Evolutionary conservation across 2,329 filamentous ascomycete genomes (phyloP), one percentile per base, ranked within the genome.

Genomic region (Graphium sp.): DNA sequence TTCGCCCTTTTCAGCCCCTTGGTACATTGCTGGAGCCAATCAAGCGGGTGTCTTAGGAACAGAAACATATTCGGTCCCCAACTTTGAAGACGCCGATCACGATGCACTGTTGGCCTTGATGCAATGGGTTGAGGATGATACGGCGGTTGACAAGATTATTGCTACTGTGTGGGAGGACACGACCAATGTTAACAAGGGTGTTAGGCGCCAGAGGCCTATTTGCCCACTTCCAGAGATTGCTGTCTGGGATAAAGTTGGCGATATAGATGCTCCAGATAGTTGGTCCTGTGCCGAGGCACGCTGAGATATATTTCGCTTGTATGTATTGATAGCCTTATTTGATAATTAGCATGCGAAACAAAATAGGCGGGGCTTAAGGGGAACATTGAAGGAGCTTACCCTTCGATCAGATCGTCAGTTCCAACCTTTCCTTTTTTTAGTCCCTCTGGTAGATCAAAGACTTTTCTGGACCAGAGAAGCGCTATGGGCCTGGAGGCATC

Each of bases 171-270:
- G 45, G 44, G 39, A 37, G 3, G 32, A 35, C 7, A 16, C 35
- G 12, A 36, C 26, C 4, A 37, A 49, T 13, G 24, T 35, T 9
- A 37, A 39, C 8, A 41, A 42, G 2, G 58, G 51, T 0, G 45
- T 66, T 1, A 35, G 52, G 25, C 55, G 55, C 28, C 53, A 55
- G 36, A 48, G 62, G 20, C 52, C 52, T 5, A 40, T 67, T 29
- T 68, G 63, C 39, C 45, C 48, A 14, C 55, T 50, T 29, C 48
- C 50, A 21, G 14, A 35, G 34, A n/a, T 33, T 30, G 29, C 32
- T 5, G 26, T 15, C n/a, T 25, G 25, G 7, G 22, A 13, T 6
- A 17, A 18, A 10, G 24, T 22, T 3, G 17, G 20, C 7, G 21
- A 31, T 7, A 25, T 27, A 22, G 25, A 18, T 14, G 12, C 18